phyloP scores from a whole-genome alignment of 2,329 filamentous ascomycete genomes.

The Grosmannia serpens region DNA sequence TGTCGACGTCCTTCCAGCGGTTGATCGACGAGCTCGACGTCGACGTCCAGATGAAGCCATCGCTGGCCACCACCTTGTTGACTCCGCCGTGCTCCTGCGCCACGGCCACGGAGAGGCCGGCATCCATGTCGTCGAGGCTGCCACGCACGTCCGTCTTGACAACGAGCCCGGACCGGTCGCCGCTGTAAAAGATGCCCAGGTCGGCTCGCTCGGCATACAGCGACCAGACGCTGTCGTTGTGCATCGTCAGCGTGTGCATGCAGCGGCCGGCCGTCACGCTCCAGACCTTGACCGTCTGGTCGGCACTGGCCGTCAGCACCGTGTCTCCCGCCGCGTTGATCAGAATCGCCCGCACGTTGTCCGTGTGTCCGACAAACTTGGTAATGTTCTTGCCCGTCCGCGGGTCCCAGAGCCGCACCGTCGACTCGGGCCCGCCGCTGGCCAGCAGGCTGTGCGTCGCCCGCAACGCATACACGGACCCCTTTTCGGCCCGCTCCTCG shows the following conservation, averaged over 20 bases:
- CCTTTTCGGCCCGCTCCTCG: conserved; percentile 78
- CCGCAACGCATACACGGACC: conserved; percentile 85
- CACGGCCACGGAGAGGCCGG: conserved; percentile 81
- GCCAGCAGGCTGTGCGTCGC: conserved; percentile 73
- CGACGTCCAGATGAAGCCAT: conserved; percentile 78
- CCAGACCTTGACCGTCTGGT: conserved; percentile 97
- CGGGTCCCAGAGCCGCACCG: conserved; percentile 85
- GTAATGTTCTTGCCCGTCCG: conserved; percentile 76
- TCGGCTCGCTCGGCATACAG: conserved; percentile 80
- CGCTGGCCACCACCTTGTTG: conserved; percentile 53
- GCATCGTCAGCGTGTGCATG: conserved; percentile 98
- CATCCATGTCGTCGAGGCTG: conserved; percentile 44
- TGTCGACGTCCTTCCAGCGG: conserved; percentile 80
- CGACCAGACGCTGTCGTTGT: conserved; percentile 96
- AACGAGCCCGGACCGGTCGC: conserved; percentile 83
- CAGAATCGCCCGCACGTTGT: conserved; percentile 84
- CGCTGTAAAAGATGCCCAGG: conserved; percentile 86
- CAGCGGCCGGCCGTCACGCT: conserved; percentile 89
- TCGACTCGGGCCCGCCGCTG: conserved; percentile 87
- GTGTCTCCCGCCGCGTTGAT: conserved; percentile 82
- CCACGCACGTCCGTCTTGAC: conserved; percentile 87
- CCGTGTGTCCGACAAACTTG: conserved; percentile 93
- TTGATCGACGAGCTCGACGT: conserved; percentile 88
- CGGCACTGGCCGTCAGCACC: conserved; percentile 87
- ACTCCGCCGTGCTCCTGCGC: conserved; percentile 85